Evolutionary conservation across 2,329 filamentous ascomycete genomes (phyloP).

Genomic region (Cytospora chrysosperma): DNA sequence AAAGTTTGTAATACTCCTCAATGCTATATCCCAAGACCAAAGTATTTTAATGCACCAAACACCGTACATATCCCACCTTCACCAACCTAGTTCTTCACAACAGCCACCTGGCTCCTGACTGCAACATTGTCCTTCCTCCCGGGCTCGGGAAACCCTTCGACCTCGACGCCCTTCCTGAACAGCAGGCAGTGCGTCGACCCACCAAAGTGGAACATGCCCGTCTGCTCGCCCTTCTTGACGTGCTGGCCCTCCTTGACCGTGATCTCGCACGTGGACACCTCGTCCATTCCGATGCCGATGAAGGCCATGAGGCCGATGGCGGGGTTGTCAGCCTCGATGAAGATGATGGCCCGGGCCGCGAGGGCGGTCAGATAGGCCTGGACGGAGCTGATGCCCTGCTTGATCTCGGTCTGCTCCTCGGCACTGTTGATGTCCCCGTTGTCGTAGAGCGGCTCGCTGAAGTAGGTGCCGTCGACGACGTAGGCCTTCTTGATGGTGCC

Average conservation of each 20-base stretch:
- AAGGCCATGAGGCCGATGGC: constrained; percentile 69
- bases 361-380: constrained; percentile 67
- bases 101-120: constrained; percentile 39
- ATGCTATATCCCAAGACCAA: background rate
- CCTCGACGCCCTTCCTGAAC: constrained; percentile 57
- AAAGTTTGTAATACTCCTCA: no score
- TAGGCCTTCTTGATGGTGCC: constrained; percentile 56
- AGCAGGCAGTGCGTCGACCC: constrained; percentile 69
- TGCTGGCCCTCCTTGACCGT: constrained; percentile 65
- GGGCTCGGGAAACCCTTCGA: constrained; percentile 41
- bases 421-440: constrained; percentile 37
- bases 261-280: constrained; percentile 72
- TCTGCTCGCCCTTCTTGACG: constrained; percentile 67
- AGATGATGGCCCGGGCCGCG: constrained; percentile 69
- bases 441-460: constrained; percentile 54
- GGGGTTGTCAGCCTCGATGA: constrained; percentile 41
- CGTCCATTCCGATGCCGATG: constrained; percentile 72
- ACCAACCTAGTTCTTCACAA: constrained; percentile 23
- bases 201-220: constrained; percentile 81
- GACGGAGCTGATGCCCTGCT: constrained; percentile 45
- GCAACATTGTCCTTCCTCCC: constrained; percentile 40
- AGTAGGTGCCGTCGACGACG: constrained; percentile 65
- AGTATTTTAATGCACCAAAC: background rate
- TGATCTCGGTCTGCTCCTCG: constrained; percentile 17
- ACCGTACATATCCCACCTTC: background rate